phyloP scores from a whole-genome alignment of 805 yeast species.

The Yamadazyma tumulicola region DNA sequence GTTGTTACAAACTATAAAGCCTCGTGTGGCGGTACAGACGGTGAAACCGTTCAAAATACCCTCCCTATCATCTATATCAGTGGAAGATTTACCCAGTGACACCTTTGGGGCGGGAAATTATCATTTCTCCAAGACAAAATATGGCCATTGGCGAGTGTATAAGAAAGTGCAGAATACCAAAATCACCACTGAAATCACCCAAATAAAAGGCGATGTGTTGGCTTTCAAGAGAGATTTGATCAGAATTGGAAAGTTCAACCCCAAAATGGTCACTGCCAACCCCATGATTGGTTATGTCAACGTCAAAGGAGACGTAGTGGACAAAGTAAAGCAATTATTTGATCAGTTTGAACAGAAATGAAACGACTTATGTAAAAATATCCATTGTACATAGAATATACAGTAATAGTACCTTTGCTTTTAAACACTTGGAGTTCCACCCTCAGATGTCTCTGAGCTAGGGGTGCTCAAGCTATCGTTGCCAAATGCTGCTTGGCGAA shows the following conservation, averaged over 20 bases:
- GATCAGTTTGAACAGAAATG: no score
- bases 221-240: constrained; percentile 67
- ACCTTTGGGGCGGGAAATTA: constrained; percentile 39
- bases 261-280: constrained; percentile 33
- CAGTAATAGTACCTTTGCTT: no score
- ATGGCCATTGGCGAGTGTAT: constrained; percentile 81
- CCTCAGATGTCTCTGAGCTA: constrained; percentile 22
- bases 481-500: constrained; percentile 66
- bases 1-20: constrained; percentile 19
- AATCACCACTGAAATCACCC: constrained; percentile 69
- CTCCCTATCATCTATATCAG: constrained; percentile 20
- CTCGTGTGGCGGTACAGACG: constrained; percentile 14
- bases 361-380: no score
- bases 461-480: constrained; percentile 35
- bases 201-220: constrained; percentile 63
- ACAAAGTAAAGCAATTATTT: constrained; percentile 26
- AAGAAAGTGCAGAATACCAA: constrained; percentile 62
- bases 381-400: constrained; percentile 3
- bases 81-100: constrained; percentile 25
- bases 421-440: no score
- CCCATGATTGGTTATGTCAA: constrained; percentile 32
- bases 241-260: constrained; percentile 45
- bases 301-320: constrained; percentile 38
- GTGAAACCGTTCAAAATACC: constrained; percentile 24
- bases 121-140: constrained; percentile 46